A percentile compares a stretch with the other conserved stretches of the same genome.
phyloP scores from a whole-genome alignment of 2,329 filamentous ascomycete genomes.

The Bipolaris zeicola region DNA sequence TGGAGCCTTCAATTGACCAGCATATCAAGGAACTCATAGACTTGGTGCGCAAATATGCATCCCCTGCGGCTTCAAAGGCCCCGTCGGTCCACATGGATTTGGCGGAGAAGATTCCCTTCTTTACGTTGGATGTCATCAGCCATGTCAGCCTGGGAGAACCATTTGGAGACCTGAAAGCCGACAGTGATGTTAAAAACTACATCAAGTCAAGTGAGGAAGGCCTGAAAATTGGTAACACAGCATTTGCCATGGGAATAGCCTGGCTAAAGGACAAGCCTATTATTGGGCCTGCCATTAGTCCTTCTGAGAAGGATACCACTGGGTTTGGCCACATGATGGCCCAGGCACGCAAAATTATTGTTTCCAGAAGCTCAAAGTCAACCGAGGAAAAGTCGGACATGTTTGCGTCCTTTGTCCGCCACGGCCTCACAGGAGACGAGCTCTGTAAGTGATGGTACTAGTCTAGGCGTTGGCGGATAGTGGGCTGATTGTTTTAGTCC shows the following conservation, averaged over 20 bases:
- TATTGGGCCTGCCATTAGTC: constrained; percentile 36
- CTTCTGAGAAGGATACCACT: constrained; percentile 44
- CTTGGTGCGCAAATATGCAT: constrained; percentile 57
- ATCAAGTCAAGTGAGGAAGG: constrained; percentile 53
- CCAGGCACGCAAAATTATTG: constrained; percentile 34
- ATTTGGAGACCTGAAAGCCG: constrained; percentile 58
- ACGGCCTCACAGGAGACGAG: constrained; percentile 50
- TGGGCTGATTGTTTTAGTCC: constrained; percentile 31
- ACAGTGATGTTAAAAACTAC: constrained; percentile 56
- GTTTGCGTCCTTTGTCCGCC: constrained; percentile 59
- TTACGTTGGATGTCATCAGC: constrained; percentile 63
- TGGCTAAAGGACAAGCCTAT: constrained; percentile 34
- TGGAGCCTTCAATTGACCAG: constrained; percentile 58
- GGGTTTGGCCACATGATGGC: constrained; percentile 44
- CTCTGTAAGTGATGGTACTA: constrained; percentile 27
- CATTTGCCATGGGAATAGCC: constrained; percentile 33
- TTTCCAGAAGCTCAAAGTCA: constrained; percentile 54
- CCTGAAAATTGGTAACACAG: constrained; percentile 35
- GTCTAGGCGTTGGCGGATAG: background rate
- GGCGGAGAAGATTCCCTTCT: constrained; percentile 56
- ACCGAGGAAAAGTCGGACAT: constrained; percentile 57
- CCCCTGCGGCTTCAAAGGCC: constrained; percentile 19
- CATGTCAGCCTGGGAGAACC: constrained; percentile 59
- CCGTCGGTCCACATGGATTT: constrained; percentile 53
- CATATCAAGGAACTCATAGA: constrained; percentile 55